Evolutionary conservation across 2,329 filamentous ascomycete genomes (phyloP).

Genomic region (Penicillium sp.): DNA sequence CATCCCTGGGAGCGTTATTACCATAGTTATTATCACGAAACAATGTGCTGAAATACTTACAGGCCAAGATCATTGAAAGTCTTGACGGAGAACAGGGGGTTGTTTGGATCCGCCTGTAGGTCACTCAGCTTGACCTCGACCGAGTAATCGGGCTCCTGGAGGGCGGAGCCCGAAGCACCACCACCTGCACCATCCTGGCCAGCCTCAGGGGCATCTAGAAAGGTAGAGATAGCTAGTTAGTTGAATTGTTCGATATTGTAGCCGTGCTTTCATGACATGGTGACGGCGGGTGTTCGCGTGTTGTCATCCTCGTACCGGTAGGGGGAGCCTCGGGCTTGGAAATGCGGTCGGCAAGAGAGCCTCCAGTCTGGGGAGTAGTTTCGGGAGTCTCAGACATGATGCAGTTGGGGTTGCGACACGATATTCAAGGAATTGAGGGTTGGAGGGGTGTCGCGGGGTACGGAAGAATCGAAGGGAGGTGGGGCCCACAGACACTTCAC

Average conservation of each 20-base stretch:
- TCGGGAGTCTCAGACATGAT: constrained; percentile 23
- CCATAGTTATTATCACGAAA: background rate
- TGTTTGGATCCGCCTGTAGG: constrained; percentile 80
- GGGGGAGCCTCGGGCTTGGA: constrained; percentile 40
- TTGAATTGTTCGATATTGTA: background rate
- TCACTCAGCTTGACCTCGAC: constrained; percentile 93
- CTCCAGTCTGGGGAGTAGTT: constrained; percentile 27
- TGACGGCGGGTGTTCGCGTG: background rate
- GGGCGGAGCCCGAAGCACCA: constrained; percentile 48
- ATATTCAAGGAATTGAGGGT: background rate
- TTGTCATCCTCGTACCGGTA: constrained; percentile 27
- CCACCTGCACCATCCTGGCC: constrained; percentile 41
- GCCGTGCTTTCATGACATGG: background rate
- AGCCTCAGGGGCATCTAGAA: constrained; percentile 4
- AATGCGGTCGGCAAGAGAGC: constrained; percentile 51
- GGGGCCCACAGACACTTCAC: background rate
- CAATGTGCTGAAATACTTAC: constrained; percentile 55
- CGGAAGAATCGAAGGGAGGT: background rate
- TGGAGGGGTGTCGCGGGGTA: background rate
- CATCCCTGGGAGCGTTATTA: constrained; percentile 43
- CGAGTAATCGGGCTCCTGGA: constrained; percentile 75
- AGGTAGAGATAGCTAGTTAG: constrained; percentile 2
- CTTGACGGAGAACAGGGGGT: constrained; percentile 81
- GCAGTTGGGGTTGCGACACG: background rate
- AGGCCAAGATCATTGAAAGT: constrained; percentile 83